Evolutionary conservation across 129 eudicot species (phyloP).

Genomic region (Flaveria robusta): DNA sequence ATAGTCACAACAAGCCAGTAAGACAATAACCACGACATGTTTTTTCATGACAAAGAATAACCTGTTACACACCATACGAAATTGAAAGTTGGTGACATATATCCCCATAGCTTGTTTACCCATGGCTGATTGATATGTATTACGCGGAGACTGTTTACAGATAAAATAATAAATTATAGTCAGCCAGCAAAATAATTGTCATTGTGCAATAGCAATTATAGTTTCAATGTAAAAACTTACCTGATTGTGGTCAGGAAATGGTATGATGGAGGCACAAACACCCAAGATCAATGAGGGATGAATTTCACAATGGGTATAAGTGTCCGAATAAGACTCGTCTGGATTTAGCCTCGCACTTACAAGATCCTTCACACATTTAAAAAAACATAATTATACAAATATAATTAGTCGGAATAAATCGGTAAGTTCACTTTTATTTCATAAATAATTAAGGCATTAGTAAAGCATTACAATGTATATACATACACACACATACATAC

Average conservation of each 20-base stretch:
- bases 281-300: slow-evolving; percentile 1
- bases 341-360: slow-evolving; percentile 5
- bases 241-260: slow-evolving; percentile 1
- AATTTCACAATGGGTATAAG: slow-evolving; percentile 6
- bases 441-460: background rate
- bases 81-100: slow-evolving; percentile 67
- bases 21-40: background rate
- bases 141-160: slow-evolving; percentile 58
- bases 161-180: background rate
- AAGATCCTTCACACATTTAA: background rate
- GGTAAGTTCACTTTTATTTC: background rate
- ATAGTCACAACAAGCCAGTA: background rate
- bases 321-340: background rate
- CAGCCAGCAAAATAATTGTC: background rate
- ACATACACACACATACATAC: too few relatives aligned
- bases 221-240: background rate
- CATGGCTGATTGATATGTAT: slow-evolving; percentile 75
- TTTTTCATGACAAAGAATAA: background rate
- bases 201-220: background rate
- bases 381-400: background rate
- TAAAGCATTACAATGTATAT: too few relatives aligned
- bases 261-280: slow-evolving; percentile 6
- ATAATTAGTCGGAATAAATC: background rate
- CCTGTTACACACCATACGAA: slow-evolving; percentile 49
- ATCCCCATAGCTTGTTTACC: slow-evolving; percentile 92